Percentiles rank a stretch among this genome's conserved stretches.
Evolutionary conservation across 352 stramenopile genomes (phyloP).

Genomic region (Phytophthora pinifolia): DNA sequence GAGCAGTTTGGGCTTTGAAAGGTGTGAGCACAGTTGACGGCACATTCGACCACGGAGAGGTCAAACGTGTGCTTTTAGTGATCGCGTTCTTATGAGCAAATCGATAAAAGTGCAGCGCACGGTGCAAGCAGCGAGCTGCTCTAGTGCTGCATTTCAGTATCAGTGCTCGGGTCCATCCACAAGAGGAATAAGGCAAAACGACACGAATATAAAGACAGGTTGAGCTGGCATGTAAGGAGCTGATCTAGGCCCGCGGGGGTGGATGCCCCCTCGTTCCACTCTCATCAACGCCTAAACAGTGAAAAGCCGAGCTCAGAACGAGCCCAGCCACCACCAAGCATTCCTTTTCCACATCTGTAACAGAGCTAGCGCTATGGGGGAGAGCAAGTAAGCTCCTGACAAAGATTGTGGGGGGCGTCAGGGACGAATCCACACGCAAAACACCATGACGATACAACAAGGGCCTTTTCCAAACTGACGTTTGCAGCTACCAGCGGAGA

Average conservation of each 20-base stretch:
- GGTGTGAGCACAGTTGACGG: constrained; percentile 84
- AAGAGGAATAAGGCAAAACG: background rate
- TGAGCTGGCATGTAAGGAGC: constrained; percentile 59
- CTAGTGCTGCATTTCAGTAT: constrained; percentile 79
- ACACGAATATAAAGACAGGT: constrained; percentile 1
- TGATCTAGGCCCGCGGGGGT: constrained; percentile 67
- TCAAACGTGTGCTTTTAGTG: constrained; percentile 89
- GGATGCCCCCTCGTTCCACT: constrained; percentile 54
- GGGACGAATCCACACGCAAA: constrained; percentile 10
- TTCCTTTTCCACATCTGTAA: constrained; percentile 85
- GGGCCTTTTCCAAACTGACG: constrained; percentile 26
- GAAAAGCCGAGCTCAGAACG: constrained; percentile 68
- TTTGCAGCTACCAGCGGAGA: background rate
- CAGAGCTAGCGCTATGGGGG: constrained; percentile 71
- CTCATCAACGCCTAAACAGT: constrained; percentile 76
- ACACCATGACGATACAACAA: background rate
- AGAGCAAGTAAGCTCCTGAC: constrained; percentile 80
- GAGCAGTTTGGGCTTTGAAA: background rate
- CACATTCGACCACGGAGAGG: constrained; percentile 76
- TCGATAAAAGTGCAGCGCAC: constrained; percentile 82
- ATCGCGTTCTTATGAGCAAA: constrained; percentile 80
- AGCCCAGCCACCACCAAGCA: constrained; percentile 56
- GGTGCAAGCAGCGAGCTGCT: constrained; percentile 23
- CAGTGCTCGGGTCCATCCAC: constrained; percentile 41
- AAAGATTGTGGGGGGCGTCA: constrained; percentile 54